Evolutionary conservation across 306 rosid species (phyloP), one percentile per base, ranked within the genome.

Genomic region (Betula pendula): DNA sequence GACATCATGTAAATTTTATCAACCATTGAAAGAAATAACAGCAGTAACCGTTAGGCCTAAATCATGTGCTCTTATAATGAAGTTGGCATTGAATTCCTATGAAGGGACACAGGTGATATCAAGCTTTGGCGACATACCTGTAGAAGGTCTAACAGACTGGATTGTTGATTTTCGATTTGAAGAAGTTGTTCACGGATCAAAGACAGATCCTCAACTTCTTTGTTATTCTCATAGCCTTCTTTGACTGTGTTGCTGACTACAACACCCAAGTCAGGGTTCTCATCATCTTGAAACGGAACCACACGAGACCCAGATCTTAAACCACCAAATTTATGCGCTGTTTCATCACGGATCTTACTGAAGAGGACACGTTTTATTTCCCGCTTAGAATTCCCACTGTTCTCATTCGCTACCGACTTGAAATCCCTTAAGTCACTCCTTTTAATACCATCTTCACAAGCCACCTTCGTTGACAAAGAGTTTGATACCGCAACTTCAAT

Each of bases 131-230:
- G 24, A 73, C 79, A 70, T 85, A 96, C 99, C 98, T 89, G 98
- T 68, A 96, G 96, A 52, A 89, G 87, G 79, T 96, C 90, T 72
- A 92, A 77, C 24, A 96, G 86, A 84, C 85, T 91, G 47, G 96
- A 88, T 76, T 96, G 98, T 83, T 92, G 99, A 83, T 91, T 92
- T 89, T 96, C 99, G 52, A 96, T 96, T 87, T 96, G 98, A 80
- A 91, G 75, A 69, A 96, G 98, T 71, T 96, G 98, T 45, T 88
- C 96, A 6, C 97, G 90, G 74, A 96, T 92, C 90, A 88, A 63
- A 55, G 88, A 87, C 81, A 96, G 85, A 77, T 88, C 93, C 82
- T 91, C 98, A 68, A 74, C 90, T 75, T 92, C 99, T 86, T 87
- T 93, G 53, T 76, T 88, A 78, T 74, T 87, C 81, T 90, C 98